Evolutionary conservation across 768 basidiomycete species (phyloP), one percentile per base, ranked within the genome.

Genomic region (Termitomyces sp.): DNA sequence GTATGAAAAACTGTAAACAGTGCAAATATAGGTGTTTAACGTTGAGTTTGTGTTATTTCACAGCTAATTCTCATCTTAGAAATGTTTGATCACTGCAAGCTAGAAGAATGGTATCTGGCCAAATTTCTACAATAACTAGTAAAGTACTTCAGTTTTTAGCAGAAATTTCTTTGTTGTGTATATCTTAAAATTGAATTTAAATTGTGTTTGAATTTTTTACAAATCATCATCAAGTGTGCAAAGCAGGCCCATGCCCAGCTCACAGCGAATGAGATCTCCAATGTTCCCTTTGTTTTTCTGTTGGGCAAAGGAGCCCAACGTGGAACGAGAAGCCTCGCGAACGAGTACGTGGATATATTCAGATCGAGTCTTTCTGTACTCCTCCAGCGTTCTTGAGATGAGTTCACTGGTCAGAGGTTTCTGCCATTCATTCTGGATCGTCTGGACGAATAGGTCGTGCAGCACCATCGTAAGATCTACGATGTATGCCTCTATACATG

Each of bases 401-500:
- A 29, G 20, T 42, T 49, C 47, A 4, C 18, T n/a, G 22, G 20
- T 34, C 5, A 56, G 39, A n/a, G 55, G 34, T 42, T 42, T 31
- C 14, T 46, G 46, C 18, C 31, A 37, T 20, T 31, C 46, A 1
- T 4, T 47, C 20, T 12, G 13, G 39, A 57, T 20, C 2, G 42
- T 34, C 8, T 9, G 14, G 3, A 37, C 9, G 47, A 66, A 65
- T 46, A 66, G 41, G 4, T 37, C 48, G 53, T 63, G 56, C 18
- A 65, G 26, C 2, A 66, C 37, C 13, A 61, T 46, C 46, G 59
- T 51, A 18, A 66, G 63, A 52, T 66, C 58, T 2, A 66, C 49
- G 26, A 66, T 61, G 55, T 66, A 66, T 2, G 64, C 57, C 20
- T 60, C 61, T 50, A 64, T 22, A 39, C 61, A 57, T 1, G 42